These are phyloP conservation scores for Phyllosticta capitalensis DNA, from an alignment of 2,329 filamentous ascomycete genomes.

Conservation along the genomic window DNA sequence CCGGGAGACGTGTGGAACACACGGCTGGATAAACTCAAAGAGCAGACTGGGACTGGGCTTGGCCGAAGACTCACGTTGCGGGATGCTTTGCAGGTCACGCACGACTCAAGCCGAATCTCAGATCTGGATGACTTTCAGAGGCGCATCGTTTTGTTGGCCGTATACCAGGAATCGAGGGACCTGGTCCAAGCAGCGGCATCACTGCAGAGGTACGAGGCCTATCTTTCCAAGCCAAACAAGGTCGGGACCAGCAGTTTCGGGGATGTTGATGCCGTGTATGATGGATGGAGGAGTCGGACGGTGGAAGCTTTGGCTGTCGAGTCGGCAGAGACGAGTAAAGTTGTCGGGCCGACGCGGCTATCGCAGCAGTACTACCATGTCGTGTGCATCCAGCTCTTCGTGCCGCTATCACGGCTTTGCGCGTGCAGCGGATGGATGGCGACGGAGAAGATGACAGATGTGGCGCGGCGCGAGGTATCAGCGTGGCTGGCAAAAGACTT, in stretches of 20 bases:
- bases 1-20: neutral
- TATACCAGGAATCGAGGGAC: neutral
- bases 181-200: neutral
- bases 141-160: neutral
- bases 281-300: neutral
- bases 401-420: neutral
- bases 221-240: too few species aligned
- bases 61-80: neutral
- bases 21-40: neutral
- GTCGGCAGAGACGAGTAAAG: neutral
- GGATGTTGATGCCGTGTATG: neutral
- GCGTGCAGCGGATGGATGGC: neutral
- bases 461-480: neutral
- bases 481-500: neutral
- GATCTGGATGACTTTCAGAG: neutral
- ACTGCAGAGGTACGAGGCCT: neutral
- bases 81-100: neutral
- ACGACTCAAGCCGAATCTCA: neutral
- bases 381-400: slow-evolving; percentile 1
- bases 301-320: neutral
- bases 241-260: neutral
- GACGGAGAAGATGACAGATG: neutral
- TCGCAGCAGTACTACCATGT: neutral
- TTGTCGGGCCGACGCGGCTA: neutral
- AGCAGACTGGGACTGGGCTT: neutral